A percentile compares a stretch with the other conserved stretches of the same genome.
phyloP scores from a whole-genome alignment of 768 basidiomycete genomes.

The Tulasnella sp. region DNA sequence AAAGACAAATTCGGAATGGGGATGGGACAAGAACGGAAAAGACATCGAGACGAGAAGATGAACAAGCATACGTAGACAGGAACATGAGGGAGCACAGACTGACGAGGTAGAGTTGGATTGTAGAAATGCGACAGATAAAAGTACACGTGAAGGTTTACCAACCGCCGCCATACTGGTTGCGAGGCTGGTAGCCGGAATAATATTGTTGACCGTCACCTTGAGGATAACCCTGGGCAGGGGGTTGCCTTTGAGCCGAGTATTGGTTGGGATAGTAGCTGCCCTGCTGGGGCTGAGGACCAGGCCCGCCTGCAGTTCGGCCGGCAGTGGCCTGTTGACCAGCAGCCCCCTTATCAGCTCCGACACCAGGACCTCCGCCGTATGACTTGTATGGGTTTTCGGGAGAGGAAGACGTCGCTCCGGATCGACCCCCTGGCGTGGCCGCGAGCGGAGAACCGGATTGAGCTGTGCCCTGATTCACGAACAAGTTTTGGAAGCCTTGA shows the following conservation, averaged over 20 bases:
- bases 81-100: background rate
- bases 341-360: background rate
- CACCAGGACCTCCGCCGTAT: conserved; percentile 3
- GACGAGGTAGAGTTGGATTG: background rate
- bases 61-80: background rate
- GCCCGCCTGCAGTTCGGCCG: background rate
- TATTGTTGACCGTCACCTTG: conserved; percentile 3
- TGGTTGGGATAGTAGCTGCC: conserved; percentile 9
- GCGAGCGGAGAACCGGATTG: conserved; percentile 6
- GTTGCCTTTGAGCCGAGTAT: conserved; percentile 6
- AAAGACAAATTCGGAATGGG: background rate
- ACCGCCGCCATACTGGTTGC: background rate
- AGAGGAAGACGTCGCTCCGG: background rate
- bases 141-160: background rate
- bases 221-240: conserved; percentile 5
- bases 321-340: background rate
- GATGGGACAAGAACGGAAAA: background rate
- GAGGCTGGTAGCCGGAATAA: conserved; percentile 11
- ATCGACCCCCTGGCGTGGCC: background rate
- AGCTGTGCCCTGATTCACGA: background rate
- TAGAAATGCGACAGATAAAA: background rate
- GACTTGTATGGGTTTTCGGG: conserved; percentile 10
- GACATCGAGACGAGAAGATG: background rate
- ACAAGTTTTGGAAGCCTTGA: conserved; percentile 9
- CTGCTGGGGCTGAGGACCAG: conserved; percentile 6